Percentiles rank a stretch among this genome's conserved stretches.
phyloP scores from a whole-genome alignment of 768 basidiomycete genomes.

The Exidia glandulosa region DNA sequence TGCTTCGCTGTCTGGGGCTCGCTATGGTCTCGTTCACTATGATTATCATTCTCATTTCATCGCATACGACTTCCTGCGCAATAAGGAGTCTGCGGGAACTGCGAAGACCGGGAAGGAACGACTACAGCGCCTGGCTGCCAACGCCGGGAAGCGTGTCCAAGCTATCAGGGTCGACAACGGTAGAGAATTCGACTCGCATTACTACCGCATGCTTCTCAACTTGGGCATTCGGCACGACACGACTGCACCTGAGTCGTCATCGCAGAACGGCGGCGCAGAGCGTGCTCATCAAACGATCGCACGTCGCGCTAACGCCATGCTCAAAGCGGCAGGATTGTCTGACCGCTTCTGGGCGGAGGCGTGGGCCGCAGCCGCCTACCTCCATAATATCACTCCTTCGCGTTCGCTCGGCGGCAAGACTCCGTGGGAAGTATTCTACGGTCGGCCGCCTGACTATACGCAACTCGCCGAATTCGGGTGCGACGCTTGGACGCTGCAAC shows the following conservation, averaged over 20 bases:
- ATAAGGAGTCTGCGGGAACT: neutral
- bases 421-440: neutral
- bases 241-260: conserved; percentile 3
- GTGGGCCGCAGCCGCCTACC: conserved; percentile 1
- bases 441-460: neutral
- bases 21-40: neutral
- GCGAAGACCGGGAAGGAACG: too few species aligned
- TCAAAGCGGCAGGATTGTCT: conserved; percentile 4
- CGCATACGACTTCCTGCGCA: neutral
- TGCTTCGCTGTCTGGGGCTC: neutral
- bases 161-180: conserved; percentile 7
- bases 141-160: neutral
- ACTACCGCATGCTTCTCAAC: neutral
- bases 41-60: neutral
- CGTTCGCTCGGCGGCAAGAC: neutral
- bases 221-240: neutral
- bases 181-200: neutral
- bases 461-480: neutral
- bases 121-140: neutral
- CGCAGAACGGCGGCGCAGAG: conserved; percentile 17
- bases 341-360: conserved; percentile 10
- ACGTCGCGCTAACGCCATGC: conserved; percentile 8
- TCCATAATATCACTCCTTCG: neutral
- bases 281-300: conserved; percentile 11
- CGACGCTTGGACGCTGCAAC: too few species aligned